Base-by-base conservation (phyloP, 73 alveolate genomes). In the Effrenium voratum region DNA sequence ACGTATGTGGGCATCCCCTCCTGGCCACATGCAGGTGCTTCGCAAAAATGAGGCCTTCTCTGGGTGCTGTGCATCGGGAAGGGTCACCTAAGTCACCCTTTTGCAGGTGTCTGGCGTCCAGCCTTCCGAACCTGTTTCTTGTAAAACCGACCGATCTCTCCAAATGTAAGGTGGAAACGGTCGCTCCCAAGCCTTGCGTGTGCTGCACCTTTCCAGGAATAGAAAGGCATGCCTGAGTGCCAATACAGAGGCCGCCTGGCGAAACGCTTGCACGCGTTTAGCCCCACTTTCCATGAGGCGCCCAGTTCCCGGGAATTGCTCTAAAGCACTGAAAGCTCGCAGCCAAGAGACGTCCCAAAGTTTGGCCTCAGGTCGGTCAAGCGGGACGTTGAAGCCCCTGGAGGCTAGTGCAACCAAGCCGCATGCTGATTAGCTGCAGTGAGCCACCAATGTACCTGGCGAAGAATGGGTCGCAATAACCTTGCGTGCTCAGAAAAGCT, bases 1-100 rank as follows among this genome's bases (percentile, higher is more conserved):
- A 92, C 98, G 49, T 92, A 92, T 91, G 98, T 92, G 55, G 98
- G 98, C 90, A 92, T 72, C 50, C 92, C 98, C 75, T 92, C 98
- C 97, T 90, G 70, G 63, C 8, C 63, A 52, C 63, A 52, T 52
- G 63, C 63, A 52, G 63, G 63, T 8, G n/a, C n/a, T n/a, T n/a
- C n/a, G n/a, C n/a, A n/a, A n/a, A n/a, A n/a, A n/a, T n/a, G n/a
- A n/a, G n/a, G n/a, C n/a, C n/a, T n/a, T n/a, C n/a, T n/a, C n/a
- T n/a, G n/a, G n/a, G n/a, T n/a, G n/a, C n/a, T n/a, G n/a, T n/a
- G n/a, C n/a, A n/a, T n/a, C n/a, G n/a, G n/a, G n/a, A n/a, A n/a
- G n/a, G n/a, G n/a, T n/a, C n/a, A n/a, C n/a, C n/a, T n/a, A n/a
- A n/a, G n/a, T n/a, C n/a, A n/a, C n/a, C n/a, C n/a, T n/a, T n/a